These are phyloP conservation scores for Coemansia interrupta DNA, from an alignment of 192 early-diverging fungal species.

Conservation along the genomic window DNA sequence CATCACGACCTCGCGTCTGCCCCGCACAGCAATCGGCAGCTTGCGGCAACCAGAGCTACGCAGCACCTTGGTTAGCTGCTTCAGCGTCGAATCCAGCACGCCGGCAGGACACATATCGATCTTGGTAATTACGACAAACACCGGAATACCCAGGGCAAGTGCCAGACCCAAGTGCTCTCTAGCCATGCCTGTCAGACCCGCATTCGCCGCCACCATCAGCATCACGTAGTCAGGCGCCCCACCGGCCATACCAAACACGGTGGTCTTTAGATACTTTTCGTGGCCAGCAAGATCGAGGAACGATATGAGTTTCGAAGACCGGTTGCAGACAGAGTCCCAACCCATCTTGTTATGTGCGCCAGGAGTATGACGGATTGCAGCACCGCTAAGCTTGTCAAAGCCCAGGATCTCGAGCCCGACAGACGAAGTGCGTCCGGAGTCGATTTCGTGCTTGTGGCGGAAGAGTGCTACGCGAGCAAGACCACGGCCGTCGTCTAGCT, in stretches of 20 bases:
- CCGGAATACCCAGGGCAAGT: conserved; percentile 79
- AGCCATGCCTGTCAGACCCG: conserved; percentile 89
- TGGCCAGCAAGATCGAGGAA: conserved; percentile 83
- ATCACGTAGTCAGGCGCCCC: conserved; percentile 88
- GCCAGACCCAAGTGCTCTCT: conserved; percentile 91
- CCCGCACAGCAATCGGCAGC: conserved; percentile 82
- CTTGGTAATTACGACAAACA: conserved; percentile 91
- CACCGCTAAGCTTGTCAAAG: conserved; percentile 61
- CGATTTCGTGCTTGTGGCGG: conserved; percentile 85
- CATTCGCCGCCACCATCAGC: conserved; percentile 83
- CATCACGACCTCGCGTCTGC: conserved; percentile 69
- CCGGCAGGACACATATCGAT: conserved; percentile 90
- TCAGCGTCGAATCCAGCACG: conserved; percentile 78
- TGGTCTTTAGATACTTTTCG: conserved; percentile 94
- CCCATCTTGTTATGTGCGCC: conserved; percentile 56
- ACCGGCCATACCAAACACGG: conserved; percentile 93
- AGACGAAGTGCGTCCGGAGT: conserved; percentile 84
- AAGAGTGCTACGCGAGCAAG: conserved; percentile 86
- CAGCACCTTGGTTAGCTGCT: conserved; percentile 76
- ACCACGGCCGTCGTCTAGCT: conserved; percentile 89
- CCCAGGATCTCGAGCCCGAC: conserved; percentile 89
- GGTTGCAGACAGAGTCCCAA: conserved; percentile 80
- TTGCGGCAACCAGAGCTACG: conserved; percentile 88
- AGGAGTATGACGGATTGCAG: conserved; percentile 28
- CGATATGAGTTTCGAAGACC: conserved; percentile 70